Conservation (phyloP, 2,329 filamentous ascomycete species). For the Keithomyces neogunnii region DNA sequence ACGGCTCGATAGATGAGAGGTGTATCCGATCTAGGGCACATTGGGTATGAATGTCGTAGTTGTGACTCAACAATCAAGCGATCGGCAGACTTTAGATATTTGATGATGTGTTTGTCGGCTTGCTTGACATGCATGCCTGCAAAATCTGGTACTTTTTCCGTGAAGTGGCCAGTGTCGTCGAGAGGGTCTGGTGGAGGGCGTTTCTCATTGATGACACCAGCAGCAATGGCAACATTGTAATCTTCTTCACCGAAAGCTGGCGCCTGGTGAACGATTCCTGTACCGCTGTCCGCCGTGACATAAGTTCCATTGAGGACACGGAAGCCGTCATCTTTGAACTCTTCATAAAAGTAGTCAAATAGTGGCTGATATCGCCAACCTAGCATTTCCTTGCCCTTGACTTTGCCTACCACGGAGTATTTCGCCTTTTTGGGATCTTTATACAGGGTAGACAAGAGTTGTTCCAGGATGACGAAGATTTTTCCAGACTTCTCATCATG, state of each 20-base stretch:
- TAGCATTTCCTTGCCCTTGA: slow-evolving; percentile 76
- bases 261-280: slow-evolving; percentile 87
- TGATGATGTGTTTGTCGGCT: slow-evolving; percentile 89
- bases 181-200: slow-evolving; percentile 83
- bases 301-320: slow-evolving; percentile 75
- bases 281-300: slow-evolving; percentile 83
- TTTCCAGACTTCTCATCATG: slow-evolving; percentile 74
- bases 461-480: slow-evolving; percentile 77
- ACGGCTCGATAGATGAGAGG: slow-evolving; percentile 89
- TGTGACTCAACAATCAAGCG: slow-evolving; percentile 78
- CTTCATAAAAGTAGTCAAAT: slow-evolving; percentile 82
- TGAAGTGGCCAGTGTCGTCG: slow-evolving; percentile 77
- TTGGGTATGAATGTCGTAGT: slow-evolving; percentile 84
- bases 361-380: slow-evolving; percentile 85
- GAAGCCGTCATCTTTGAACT: slow-evolving; percentile 81
- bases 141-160: slow-evolving; percentile 68
- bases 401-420: slow-evolving; percentile 70
- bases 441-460: slow-evolving; percentile 73
- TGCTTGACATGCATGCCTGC: slow-evolving; percentile 82
- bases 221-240: slow-evolving; percentile 72
- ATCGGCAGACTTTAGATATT: slow-evolving; percentile 69
- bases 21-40: slow-evolving; percentile 92
- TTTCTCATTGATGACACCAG: slow-evolving; percentile 68
- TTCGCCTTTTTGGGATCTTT: slow-evolving; percentile 96
- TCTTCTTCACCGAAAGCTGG: slow-evolving; percentile 95